Conservation (phyloP, 2,329 filamentous ascomycete species). For the Colletotrichum lini region DNA sequence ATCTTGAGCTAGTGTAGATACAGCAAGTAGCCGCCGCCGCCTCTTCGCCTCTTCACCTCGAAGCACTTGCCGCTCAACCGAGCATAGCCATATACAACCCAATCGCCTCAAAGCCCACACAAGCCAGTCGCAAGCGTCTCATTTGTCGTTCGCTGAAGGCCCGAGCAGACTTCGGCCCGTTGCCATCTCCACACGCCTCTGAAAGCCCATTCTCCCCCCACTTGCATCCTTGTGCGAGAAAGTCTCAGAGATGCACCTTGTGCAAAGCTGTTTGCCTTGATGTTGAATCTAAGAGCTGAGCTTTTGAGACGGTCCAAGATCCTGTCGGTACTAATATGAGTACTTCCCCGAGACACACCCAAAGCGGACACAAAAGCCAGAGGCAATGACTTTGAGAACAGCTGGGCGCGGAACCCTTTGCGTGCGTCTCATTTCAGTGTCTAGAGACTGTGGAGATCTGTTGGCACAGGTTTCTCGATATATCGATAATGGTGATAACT, state of each 20-base stretch:
- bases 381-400: background rate
- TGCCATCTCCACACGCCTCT: background rate
- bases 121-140: background rate
- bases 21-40: too few species aligned
- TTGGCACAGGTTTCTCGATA: too few species aligned
- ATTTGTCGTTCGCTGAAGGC: conserved; percentile 10
- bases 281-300: background rate
- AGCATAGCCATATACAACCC: background rate
- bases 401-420: background rate
- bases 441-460: conserved; percentile 6
- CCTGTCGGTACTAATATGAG: background rate
- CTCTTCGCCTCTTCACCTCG: too few species aligned
- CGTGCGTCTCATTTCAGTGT: too few species aligned
- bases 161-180: conserved; percentile 21
- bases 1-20: background rate
- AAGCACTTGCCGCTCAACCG: conserved; percentile 4
- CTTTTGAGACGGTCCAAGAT: background rate
- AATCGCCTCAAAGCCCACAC: background rate
- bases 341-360: background rate
- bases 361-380: background rate
- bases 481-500: too few species aligned
- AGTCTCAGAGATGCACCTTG: too few species aligned
- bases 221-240: background rate
- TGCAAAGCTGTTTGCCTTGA: background rate
- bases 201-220: background rate